Conservation (phyloP, 75 land plant species). For the Picea sitchensis region DNA sequence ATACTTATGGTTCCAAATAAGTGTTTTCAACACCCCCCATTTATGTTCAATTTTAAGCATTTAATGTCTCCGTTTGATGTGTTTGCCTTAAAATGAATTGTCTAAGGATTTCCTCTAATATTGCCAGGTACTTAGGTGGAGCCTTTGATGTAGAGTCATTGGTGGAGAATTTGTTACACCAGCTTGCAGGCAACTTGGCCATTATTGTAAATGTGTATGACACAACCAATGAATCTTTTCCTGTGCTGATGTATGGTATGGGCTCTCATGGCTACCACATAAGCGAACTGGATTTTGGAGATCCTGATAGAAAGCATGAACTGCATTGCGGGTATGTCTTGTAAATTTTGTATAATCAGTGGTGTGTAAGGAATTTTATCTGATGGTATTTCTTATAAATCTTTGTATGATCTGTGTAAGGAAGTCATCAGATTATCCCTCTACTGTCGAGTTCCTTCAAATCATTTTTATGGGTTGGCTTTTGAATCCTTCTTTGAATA, state of each 20-base stretch:
- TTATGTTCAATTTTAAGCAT: too few species aligned
- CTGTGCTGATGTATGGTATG: slow-evolving; percentile 82
- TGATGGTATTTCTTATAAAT: neutral
- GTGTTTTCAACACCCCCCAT: too few species aligned
- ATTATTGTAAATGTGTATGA: slow-evolving; percentile 91
- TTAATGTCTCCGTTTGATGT: neutral
- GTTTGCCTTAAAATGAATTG: neutral
- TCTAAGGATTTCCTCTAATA: neutral
- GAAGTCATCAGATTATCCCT: neutral
- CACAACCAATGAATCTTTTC: slow-evolving; percentile 66
- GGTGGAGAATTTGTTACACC: slow-evolving; percentile 77
- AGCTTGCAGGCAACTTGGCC: slow-evolving; percentile 74
- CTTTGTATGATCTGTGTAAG: too few species aligned
- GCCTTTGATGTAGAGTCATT: slow-evolving; percentile 95
- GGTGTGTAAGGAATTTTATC: neutral
- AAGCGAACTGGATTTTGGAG: slow-evolving; percentile 85
- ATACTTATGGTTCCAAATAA: too few species aligned
- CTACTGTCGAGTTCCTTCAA: neutral
- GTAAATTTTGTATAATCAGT: neutral
- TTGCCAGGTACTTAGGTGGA: slow-evolving; percentile 83
- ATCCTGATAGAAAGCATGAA: slow-evolving; percentile 81
- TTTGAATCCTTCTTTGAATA: neutral
- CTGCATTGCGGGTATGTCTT: slow-evolving; percentile 81
- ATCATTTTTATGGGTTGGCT: neutral
- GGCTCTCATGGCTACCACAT: slow-evolving; percentile 28